Evolutionary conservation across 2,329 filamentous ascomycete species (phyloP).

Genomic region (Apiospora pterosperma): DNA sequence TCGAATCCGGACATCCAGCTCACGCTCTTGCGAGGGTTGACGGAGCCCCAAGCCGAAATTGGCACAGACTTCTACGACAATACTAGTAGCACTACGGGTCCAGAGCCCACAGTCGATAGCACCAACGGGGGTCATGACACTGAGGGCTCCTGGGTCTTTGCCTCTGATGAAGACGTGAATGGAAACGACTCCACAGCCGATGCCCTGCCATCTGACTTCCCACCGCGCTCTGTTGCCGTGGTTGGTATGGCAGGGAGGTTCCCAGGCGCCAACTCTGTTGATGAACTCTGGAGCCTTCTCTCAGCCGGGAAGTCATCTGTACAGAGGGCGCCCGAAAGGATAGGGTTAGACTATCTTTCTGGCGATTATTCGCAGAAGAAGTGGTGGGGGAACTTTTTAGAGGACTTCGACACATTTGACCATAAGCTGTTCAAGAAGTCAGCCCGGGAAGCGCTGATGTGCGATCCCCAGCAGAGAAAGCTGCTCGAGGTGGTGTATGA

Average conservation of each 20-base stretch:
- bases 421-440: slow-evolving; percentile 22
- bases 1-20: not conserved
- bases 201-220: not conserved
- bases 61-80: not conserved
- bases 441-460: slow-evolving; percentile 13
- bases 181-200: not conserved
- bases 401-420: slow-evolving; percentile 22
- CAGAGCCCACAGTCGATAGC: not conserved
- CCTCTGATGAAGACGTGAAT: not conserved
- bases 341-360: not conserved
- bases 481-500: slow-evolving; percentile 20
- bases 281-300: slow-evolving; percentile 30
- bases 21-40: not conserved
- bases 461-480: slow-evolving; percentile 18
- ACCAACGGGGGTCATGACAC: not conserved
- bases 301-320: slow-evolving; percentile 5
- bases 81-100: not conserved
- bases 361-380: slow-evolving; percentile 17
- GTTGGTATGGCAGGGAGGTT: slow-evolving; percentile 31
- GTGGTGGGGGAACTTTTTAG: slow-evolving; percentile 24
- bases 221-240: slow-evolving; percentile 25
- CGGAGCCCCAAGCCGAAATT: no score
- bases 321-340: slow-evolving; percentile 1
- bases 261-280: slow-evolving; percentile 25
- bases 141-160: not conserved